Evolutionary conservation across 2,329 filamentous ascomycete species (phyloP).

Genomic region (Botrytis deweyae): DNA sequence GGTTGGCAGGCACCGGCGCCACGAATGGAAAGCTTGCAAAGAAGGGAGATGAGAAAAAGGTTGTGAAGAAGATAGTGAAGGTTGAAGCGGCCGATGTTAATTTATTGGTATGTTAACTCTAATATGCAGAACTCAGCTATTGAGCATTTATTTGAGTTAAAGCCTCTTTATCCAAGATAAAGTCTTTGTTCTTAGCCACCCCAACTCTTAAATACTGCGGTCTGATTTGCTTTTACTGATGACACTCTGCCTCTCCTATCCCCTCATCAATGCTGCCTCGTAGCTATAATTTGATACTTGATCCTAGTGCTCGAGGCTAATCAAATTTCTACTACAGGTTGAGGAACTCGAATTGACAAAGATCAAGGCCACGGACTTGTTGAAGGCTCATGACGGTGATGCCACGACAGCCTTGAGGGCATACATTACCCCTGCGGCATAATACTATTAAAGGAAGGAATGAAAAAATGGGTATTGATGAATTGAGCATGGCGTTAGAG

Average conservation of each 20-base stretch:
- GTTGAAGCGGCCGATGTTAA: conserved; percentile 70
- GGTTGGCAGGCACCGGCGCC: conserved; percentile 47
- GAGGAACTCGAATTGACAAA: conserved; percentile 72
- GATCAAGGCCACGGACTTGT: conserved; percentile 69
- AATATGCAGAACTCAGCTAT: background rate
- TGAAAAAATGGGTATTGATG: background rate
- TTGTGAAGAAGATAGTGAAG: conserved; percentile 62
- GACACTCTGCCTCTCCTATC: background rate
- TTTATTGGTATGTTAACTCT: conserved; percentile 56
- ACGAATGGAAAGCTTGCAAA: conserved; percentile 40
- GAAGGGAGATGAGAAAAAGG: conserved; percentile 51
- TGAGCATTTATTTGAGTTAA: conserved; percentile 1
- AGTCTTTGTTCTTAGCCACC: conserved; percentile 3
- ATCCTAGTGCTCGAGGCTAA: conserved; percentile 22
- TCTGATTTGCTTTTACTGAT: background rate
- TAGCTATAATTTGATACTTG: background rate
- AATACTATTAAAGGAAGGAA: background rate
- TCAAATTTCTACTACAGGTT: conserved; percentile 46
- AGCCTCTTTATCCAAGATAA: conserved; percentile 1
- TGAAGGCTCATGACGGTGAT: conserved; percentile 70
- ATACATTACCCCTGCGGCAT: conserved; percentile 45
- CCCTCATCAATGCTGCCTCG: background rate
- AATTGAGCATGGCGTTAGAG: conserved; percentile 31
- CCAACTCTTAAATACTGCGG: background rate
- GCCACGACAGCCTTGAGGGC: conserved; percentile 65